Evolutionary conservation across 2,329 filamentous ascomycete genomes (phyloP), one percentile per base, ranked within the genome.

Genomic region (Penicillium sp.): DNA sequence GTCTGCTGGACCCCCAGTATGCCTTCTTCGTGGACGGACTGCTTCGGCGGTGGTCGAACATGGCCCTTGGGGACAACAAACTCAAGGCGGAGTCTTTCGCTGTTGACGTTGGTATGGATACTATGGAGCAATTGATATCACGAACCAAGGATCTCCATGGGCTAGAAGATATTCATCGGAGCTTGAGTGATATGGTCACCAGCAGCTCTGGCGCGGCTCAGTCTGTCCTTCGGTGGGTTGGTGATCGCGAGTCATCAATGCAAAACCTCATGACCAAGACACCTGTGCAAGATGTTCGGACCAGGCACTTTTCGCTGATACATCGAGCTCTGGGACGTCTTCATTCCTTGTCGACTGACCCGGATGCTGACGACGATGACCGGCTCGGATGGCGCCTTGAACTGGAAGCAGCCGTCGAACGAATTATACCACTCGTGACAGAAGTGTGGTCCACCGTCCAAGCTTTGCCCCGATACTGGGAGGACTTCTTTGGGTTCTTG

Each of bases 61-160:
- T 83, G 46, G 67, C 72, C 8, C 75, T 76, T 0, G 70, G 72
- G 64, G 81, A 80, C 1, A 67, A 75, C 13, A 72, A 80, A 14
- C 74, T 77, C 49, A 66, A 59, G 7, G 60, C 81, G 36, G 81
- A 83, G 58, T 72, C 72, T 38, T 65, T 68, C 29, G 71, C 72
- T 24, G 68, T 80, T 27, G 68, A 67, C 34, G 70, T 79, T 48
- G 72, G 73, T 9, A 59, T 82, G 47, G 77, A 81, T 53, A 89
- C 93, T 61, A 74, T 95, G 36, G 88, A 92, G 61, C 88, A 93
- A 66, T 80, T 95, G 40, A 82, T 89, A 11, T 84, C 88, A 43
- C 83, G 90, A 53, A 81, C 84, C 4, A 90, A 88, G 68, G 88
- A 92, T 39, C 67, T 83, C 2, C 81, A 85, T 0, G 83, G 88